Base-by-base conservation (phyloP, 2,329 filamentous ascomycete genomes). In the Scolecobasidium constrictum region DNA sequence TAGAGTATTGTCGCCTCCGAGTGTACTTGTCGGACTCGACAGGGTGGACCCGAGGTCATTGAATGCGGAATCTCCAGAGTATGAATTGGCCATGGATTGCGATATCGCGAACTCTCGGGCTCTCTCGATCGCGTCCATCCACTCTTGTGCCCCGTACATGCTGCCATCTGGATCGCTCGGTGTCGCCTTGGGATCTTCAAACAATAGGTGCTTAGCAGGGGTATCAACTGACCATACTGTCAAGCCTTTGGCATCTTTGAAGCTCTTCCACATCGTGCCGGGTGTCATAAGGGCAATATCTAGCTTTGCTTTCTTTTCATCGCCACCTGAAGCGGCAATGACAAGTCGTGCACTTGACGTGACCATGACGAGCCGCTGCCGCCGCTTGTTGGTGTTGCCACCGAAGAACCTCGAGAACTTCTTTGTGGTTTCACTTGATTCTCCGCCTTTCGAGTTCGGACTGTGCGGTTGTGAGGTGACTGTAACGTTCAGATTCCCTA, bases 381-480 rank as follows among this genome's bases (percentile, higher is more conserved):
- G 75, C 64, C 94, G 95, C 67, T 96, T 98, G 6, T 83, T 84
- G 7, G 84, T 86, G 56, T 80, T 88, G 42, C 87, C 86, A 21
- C 86, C 85, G 61, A 98, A 96, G 62, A 98, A 95, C 33, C 88
- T 78, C 1, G 88, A 83, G 49, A 98, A 80, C 57, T 94, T 95
- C 62, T 86, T 90, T 23, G 73, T 65, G n/a, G 39, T 31, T 12
- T 36, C 71, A 22, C 87, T 81, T 46, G 55, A 59, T 36, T 80
- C 78, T 31, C 78, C 77, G 49, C 77, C 75, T 54, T 81, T 86
- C 7, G 33, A 18, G 18, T 45, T 79, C 0, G 83, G 77, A 48
- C 79, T 84, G 55, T 85, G 83, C 7, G 83, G 74, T 42, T 87
- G 73, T 7, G 88, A 83, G 2, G 85, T 77, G 4, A 86, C 83